phyloP scores from a whole-genome alignment of 371 early-diverging fungal genomes.

The Mortierella sp. region DNA sequence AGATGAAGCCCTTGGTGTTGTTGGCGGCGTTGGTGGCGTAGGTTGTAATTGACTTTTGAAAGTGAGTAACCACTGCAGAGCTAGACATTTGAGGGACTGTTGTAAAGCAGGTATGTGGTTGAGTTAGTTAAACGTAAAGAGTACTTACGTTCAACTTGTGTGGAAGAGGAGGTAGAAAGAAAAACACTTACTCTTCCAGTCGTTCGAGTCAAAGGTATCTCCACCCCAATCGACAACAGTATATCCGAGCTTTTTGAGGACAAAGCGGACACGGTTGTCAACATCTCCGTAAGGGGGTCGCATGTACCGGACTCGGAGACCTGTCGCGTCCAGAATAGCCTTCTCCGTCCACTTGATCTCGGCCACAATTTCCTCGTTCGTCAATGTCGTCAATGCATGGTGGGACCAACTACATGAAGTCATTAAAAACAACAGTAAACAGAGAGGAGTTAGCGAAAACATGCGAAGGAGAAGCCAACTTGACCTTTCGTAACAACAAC shows the following conservation, averaged over 20 bases:
- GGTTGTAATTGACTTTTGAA: neutral
- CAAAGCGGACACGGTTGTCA: conserved; percentile 74
- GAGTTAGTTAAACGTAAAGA: neutral
- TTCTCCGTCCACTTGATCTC: conserved; percentile 79
- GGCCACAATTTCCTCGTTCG: conserved; percentile 78
- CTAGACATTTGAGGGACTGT: conserved; percentile 19
- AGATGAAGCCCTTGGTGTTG: conserved; percentile 38
- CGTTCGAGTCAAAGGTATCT: conserved; percentile 52
- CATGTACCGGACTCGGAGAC: conserved; percentile 55
- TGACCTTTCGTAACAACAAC: neutral
- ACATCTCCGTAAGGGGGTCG: conserved; percentile 69
- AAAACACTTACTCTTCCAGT: conserved; percentile 54
- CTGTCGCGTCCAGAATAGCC: conserved; percentile 68
- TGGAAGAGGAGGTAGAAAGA: neutral
- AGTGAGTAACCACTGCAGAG: neutral
- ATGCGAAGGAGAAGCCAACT: neutral
- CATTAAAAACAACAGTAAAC: neutral
- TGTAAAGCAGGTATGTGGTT: neutral
- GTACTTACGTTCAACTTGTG: neutral
- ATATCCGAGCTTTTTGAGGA: conserved; percentile 68
- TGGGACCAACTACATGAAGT: conserved; percentile 76
- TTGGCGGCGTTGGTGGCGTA: conserved; percentile 1
- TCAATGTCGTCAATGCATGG: conserved; percentile 74
- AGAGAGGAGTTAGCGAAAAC: neutral
- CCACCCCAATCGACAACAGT: conserved; percentile 58